Conservation (phyloP, 768 basidiomycete species). For the Trametes elegans region DNA sequence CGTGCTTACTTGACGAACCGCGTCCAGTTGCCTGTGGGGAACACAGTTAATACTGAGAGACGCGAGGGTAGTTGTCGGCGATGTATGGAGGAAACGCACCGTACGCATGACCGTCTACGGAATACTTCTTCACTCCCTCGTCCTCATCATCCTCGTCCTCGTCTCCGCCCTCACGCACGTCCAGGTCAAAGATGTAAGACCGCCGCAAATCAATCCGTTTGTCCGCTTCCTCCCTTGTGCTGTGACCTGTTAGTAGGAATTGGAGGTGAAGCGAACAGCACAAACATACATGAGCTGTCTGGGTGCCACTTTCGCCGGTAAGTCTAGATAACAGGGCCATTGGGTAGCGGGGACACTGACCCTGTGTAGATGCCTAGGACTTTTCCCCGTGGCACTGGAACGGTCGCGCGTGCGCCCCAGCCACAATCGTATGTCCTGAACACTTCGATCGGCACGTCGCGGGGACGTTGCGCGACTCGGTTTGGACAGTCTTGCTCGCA, state of each 20-base stretch:
- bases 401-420: slow-evolving; percentile 61
- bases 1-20: slow-evolving; percentile 65
- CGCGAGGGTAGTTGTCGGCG: neutral
- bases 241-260: slow-evolving; percentile 19
- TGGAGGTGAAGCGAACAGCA: neutral
- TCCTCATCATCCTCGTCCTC: slow-evolving; percentile 30
- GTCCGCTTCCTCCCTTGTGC: slow-evolving; percentile 43
- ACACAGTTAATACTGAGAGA: neutral
- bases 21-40: slow-evolving; percentile 65
- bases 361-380: slow-evolving; percentile 70
- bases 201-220: slow-evolving; percentile 35
- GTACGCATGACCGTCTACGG: slow-evolving; percentile 51
- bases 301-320: neutral
- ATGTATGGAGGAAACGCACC: slow-evolving; percentile 38
- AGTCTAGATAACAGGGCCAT: neutral
- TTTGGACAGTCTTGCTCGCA: slow-evolving; percentile 53
- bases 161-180: slow-evolving; percentile 46
- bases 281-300: slow-evolving; percentile 48
- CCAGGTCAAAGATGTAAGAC: slow-evolving; percentile 62
- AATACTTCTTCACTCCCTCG: slow-evolving; percentile 39
- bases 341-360: slow-evolving; percentile 34
- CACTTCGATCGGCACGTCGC: slow-evolving; percentile 57
- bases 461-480: slow-evolving; percentile 58
- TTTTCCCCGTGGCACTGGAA: slow-evolving; percentile 46
- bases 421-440: slow-evolving; percentile 61